These are phyloP conservation scores for Colletotrichum phormii DNA, from an alignment of 2,329 filamentous ascomycete genomes.

Conservation along the genomic window DNA sequence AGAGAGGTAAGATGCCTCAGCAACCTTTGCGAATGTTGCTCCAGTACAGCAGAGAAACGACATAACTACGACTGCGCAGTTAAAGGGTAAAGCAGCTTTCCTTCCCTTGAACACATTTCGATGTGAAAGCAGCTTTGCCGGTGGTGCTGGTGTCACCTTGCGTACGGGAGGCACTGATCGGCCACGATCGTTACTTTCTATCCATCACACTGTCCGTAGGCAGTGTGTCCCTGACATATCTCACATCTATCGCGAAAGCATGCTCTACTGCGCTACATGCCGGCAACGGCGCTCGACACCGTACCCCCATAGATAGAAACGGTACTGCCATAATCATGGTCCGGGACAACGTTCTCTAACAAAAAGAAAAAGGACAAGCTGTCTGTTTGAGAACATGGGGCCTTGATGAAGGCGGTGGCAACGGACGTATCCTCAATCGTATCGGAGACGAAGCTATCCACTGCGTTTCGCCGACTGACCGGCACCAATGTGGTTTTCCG, in stretches of 20 bases:
- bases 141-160: not conserved
- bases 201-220: not conserved
- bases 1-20: not conserved
- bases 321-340: too few species aligned
- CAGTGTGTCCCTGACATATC: not conserved
- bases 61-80: not conserved
- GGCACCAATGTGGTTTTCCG: not conserved
- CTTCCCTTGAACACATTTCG: not conserved
- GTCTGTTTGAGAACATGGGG: not conserved
- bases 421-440: not conserved
- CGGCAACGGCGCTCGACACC: too few species aligned
- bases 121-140: not conserved
- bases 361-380: not conserved
- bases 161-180: not conserved
- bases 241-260: not conserved
- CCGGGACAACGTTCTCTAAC: not conserved
- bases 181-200: fast-evolving
- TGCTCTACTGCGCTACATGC: not conserved
- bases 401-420: not conserved
- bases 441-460: not conserved
- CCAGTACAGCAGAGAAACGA: not conserved
- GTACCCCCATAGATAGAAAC: too few species aligned
- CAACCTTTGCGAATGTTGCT: not conserved
- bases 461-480: not conserved
- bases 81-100: not conserved